A percentile compares a stretch with the other conserved stretches of the same genome.
phyloP scores from a whole-genome alignment of 257 asterid species.

The Nicotiana undulata region DNA sequence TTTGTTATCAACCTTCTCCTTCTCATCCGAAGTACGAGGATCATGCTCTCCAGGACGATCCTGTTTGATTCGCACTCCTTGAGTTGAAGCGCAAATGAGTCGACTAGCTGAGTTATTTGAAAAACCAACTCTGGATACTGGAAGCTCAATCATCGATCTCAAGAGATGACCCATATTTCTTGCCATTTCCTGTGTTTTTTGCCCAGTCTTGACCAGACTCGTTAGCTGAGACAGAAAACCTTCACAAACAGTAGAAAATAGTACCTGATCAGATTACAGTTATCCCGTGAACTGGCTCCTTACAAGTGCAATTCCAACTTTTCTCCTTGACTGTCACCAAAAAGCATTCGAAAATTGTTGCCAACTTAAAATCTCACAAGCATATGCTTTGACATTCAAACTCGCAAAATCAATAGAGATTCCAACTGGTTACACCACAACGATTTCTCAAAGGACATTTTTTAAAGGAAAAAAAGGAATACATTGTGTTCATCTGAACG shows the following conservation, averaged over 20 bases:
- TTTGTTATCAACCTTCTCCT: conserved; percentile 15
- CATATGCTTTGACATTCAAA: not conserved
- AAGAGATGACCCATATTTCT: conserved; percentile 35
- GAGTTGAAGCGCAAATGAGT: conserved; percentile 40
- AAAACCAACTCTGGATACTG: conserved; percentile 11
- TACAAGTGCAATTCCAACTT: not conserved
- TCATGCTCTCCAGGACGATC: not conserved
- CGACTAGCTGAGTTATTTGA: conserved; percentile 23
- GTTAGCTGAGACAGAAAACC: not conserved
- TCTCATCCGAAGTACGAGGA: conserved; percentile 12
- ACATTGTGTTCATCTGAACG: not conserved
- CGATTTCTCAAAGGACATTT: not conserved
- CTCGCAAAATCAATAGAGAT: not conserved
- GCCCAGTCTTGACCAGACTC: not conserved
- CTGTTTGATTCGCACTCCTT: conserved; percentile 21
- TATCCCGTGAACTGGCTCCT: not conserved
- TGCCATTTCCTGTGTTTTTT: conserved; percentile 33
- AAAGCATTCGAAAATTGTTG: not conserved
- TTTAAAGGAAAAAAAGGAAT: not conserved
- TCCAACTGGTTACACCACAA: not conserved
- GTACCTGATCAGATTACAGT: not conserved
- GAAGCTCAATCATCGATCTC: conserved; percentile 26
- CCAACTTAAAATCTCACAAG: not conserved
- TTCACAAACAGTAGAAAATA: not conserved
- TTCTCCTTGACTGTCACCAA: not conserved